Conservation (phyloP, 1,139 yeast genomes). For the Arxiozyma bovina region DNA sequence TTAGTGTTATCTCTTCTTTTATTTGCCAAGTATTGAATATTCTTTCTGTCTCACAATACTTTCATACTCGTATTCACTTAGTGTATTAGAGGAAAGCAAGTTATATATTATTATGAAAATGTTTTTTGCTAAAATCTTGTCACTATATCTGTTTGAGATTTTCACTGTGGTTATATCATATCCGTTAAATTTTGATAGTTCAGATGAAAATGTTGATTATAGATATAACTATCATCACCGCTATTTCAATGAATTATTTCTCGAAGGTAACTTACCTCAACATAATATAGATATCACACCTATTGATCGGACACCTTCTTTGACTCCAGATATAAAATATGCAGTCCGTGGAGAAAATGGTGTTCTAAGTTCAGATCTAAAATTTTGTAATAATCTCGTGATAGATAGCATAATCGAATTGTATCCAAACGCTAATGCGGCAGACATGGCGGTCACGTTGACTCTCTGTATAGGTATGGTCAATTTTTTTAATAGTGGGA, state of each 20-base stretch:
- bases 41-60: too few relatives aligned
- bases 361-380: conserved; percentile 73
- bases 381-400: conserved; percentile 64
- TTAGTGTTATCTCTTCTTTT: too few relatives aligned
- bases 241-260: neutral
- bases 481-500: conserved; percentile 77
- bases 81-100: too few relatives aligned
- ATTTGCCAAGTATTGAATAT: too few relatives aligned
- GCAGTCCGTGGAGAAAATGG: conserved; percentile 40
- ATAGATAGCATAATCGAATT: conserved; percentile 40
- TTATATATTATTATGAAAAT: neutral
- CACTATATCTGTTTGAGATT: neutral
- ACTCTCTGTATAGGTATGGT: conserved; percentile 82
- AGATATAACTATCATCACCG: too few relatives aligned
- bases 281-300: conserved; percentile 31
- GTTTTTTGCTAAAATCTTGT: neutral
- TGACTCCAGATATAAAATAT: conserved; percentile 34
- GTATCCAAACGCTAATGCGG: conserved; percentile 48
- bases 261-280: conserved; percentile 3
- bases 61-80: too few relatives aligned
- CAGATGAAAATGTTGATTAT: too few relatives aligned
- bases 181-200: neutral
- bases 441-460: conserved; percentile 86
- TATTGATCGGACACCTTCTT: conserved; percentile 29
- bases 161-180: neutral